Evolutionary conservation across 495 filamentous ascomycete species (phyloP).

Genomic region (Neurospora sp.): DNA sequence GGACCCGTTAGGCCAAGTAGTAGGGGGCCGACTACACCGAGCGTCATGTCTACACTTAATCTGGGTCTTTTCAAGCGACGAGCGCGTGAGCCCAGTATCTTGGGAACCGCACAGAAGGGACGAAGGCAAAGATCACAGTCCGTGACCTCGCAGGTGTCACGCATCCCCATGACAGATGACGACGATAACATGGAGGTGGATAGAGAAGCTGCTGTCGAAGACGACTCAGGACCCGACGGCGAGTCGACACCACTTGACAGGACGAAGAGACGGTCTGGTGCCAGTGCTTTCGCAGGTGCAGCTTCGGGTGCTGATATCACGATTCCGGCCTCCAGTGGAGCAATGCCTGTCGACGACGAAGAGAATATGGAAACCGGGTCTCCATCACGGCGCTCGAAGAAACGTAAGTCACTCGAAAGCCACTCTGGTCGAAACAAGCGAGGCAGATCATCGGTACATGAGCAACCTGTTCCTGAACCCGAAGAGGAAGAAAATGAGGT

Average conservation of each 20-base stretch:
- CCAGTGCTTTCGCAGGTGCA: neutral
- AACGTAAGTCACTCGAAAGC: conserved; percentile 35
- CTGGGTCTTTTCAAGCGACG: conserved; percentile 36
- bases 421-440: conserved; percentile 20
- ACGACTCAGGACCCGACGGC: conserved; percentile 35
- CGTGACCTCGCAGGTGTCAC: conserved; percentile 13
- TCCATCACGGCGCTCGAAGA: conserved; percentile 24
- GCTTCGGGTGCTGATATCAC: neutral
- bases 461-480: conserved; percentile 1
- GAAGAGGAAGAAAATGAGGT: conserved; percentile 4
- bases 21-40: conserved; percentile 35
- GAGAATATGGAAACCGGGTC: conserved; percentile 9
- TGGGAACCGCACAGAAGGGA: conserved; percentile 32
- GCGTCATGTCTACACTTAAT: conserved; percentile 32
- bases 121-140: conserved; percentile 20
- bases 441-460: neutral
- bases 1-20: conserved; percentile 38
- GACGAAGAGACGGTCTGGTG: conserved; percentile 24
- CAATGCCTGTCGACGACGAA: neutral
- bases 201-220: conserved; percentile 1
- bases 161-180: neutral
- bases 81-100: conserved; percentile 37
- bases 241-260: conserved; percentile 32
- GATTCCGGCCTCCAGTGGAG: neutral
- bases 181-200: conserved; percentile 6